Evolutionary conservation across 192 early-diverging fungal species (phyloP), one percentile per base, ranked within the genome.

Genomic region (Coemansia sp.): DNA sequence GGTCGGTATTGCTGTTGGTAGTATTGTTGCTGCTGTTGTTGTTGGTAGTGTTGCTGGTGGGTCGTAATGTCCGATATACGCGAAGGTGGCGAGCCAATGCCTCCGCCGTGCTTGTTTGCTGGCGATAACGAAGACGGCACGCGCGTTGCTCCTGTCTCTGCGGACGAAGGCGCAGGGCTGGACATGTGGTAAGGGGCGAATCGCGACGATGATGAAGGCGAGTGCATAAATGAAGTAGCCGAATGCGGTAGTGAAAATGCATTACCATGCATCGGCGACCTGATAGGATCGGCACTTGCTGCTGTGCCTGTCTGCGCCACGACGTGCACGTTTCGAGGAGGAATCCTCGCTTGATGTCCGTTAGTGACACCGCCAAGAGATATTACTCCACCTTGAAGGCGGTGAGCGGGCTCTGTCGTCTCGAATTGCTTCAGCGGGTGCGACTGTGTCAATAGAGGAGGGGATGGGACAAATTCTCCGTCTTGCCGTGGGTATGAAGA

Each of bases 171-270:
- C 51, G 80, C 40, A 57, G 70, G 43, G 41, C 63, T 70, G 34
- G 73, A 52, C 71, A 78, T 83, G 76, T 78, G 76, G 77, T 78
- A 83, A 47, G 81, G 76, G 12, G 70, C 67, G 73, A 75, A 78
- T 63, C 73, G 81, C 75, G 81, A 75, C 68, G 74, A 63, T 49
- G 79, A 63, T 40, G 67, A 47, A 54, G 70, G 70, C 38, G 74
- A 70, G 64, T 83, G 81, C 76, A 78, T 78, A 75, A 83, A 78
- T 83, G 73, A 71, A 60, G 76, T 40, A 34, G 57, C 57, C 24
- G 63, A 60, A 57, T 75, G 73, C 41, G 73, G 66, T 49, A 80
- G 51, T 29, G 73, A 75, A 47, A 73, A 71, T 20, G 78, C 29
- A 43, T 16, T 66, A 41, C 63, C 63, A 60, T 60, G 41, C 44